Base-by-base conservation (phyloP, 805 yeast species). In the Candida coquimbonensis region DNA sequence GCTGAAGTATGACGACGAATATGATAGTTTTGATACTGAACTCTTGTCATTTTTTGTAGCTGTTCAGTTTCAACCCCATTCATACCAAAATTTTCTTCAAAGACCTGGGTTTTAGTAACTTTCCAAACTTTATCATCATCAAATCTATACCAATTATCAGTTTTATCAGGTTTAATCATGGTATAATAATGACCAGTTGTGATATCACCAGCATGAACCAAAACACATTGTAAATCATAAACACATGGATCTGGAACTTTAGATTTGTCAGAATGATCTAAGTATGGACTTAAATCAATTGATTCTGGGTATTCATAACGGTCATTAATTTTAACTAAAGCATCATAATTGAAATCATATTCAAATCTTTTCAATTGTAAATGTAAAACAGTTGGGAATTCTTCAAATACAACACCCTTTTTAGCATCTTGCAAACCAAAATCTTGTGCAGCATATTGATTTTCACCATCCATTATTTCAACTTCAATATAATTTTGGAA, bases 101-200 rank as follows among this genome's bases (percentile, higher is more conserved):
- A 84, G 0, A 89, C 99, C 56, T 91, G 96, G 45, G 74, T 74
- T 34, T 78, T 74, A 0, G 96, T 86, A 1, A 86, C 97, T 54
- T 80, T 78, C 75, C 95, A 86, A 29, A 93, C 99, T 49, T 82
- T 78, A 59, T 93, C 99, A 64, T 93, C 99, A 63, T 93, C 99
- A 69, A 91, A 93, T 59, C 91, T 74, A 62, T 77, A 83, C 99
- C 99, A 93, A 36, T 75, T 67, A 43, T 79, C 82, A 19, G 75
- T 70, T 3, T 74, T 68, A 25, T 74, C 74, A 2, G 98, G 98
- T 62, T 82, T 89, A 43, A 93, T 81, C 80, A 93, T 75, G 0
- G 99, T 93, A 60, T 93, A 93, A 64, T 93, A 93, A 61, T 93
- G 99, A 19, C 99, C 99, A 39, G 90, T 86, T 11, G 96, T 86